Evolutionary conservation across 2,329 filamentous ascomycete genomes (phyloP), one percentile per base, ranked within the genome.

Genomic region (Ophiostoma angusticollis): DNA sequence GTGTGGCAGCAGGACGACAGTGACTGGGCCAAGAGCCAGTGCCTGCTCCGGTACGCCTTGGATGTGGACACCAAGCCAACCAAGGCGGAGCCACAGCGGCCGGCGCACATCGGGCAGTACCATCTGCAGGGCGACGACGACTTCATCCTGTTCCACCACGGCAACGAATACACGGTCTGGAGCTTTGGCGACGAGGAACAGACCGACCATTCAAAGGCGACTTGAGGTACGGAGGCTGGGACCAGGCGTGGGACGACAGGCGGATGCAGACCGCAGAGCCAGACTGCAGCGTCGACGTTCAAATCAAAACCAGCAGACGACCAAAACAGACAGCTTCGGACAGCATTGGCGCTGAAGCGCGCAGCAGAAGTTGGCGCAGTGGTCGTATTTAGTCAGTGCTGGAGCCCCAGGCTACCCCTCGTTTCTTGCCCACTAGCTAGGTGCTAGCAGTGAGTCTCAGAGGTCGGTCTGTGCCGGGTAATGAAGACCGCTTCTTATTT

Each of bases 81-180:
- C 6, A 16, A 16, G 3, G 4, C 17, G 1, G 21, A 17, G 12
- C 13, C 37, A 7, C 11, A 18, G 8, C 24, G 24, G 33, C 40
- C 41, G 23, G 31, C 30, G 7, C 43, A 46, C 34, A 31, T 43
- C 23, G 28, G 43, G 6, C 11, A 28, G 13, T 41, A 46, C 24
- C 21, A 21, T 2, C 12, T 48, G 13, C 28, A 42, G 18, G 47
- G 47, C 41, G 47, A 49, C 34, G 47, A 48, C 38, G 47, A 46
- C 32, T 49, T 45, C 16, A 9, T 49, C 9, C 32, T 46, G 11
- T 40, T 43, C 18, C 28, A 34, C 18, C 34, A 47, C 35, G 12
- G 37, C 14, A 24, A 21, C 24, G 36, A 41, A 13, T 46, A 42
- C 37, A 46, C 44, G 1, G 32, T 49, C 12, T 49, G 47, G 47